Base-by-base conservation (phyloP, 2,329 filamentous ascomycete species). In the Paraphoma chrysanthemicola region DNA sequence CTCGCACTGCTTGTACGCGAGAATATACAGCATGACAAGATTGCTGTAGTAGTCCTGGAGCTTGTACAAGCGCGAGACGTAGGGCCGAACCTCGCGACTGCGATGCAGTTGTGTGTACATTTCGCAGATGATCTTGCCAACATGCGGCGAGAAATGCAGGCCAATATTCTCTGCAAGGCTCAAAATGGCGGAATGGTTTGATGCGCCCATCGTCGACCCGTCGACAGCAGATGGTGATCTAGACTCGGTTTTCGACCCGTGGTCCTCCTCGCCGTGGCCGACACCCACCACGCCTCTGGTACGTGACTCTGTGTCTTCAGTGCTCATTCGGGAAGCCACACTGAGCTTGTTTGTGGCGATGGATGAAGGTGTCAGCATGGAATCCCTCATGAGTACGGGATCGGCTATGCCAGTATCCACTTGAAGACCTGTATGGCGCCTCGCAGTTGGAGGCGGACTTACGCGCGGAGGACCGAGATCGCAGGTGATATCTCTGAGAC, bases 1-100 rank as follows among this genome's bases (percentile, higher is more conserved):
- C 11, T 56, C 47, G 4, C 28, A 12, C 6, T 45, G 42, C 11
- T 44, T 44, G 11, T 52, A 29, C 5, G 54, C 52, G 38, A 66
- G 39, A 10, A 66, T 60, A 53, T 65, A 66, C 4, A 63, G 28
- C 11, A 52, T 54, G 3, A 66, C 44, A 1, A 68, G 59, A 12
- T 57, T 56, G 23, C 50, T 23, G 49, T 67, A 69, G 56, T 63
- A 62, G 6, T 53, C 14, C 5, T 57, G 17, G 16, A 68, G 54
- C 3, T 30, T 48, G 5, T 41, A 17, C 1, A 23, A 6, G 28
- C 9, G 33, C 3, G 36, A 11, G 7, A 41, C 18, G 23, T 42
- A 62, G 2, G 42, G 14, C 14, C 23, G 23, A 9, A 60, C 38
- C 10, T 29, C 28, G 3, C 16, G 6, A 3, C n/a, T 9, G 2